Conservation (phyloP, 2,329 filamentous ascomycete species). For the Xylaria sp. region DNA sequence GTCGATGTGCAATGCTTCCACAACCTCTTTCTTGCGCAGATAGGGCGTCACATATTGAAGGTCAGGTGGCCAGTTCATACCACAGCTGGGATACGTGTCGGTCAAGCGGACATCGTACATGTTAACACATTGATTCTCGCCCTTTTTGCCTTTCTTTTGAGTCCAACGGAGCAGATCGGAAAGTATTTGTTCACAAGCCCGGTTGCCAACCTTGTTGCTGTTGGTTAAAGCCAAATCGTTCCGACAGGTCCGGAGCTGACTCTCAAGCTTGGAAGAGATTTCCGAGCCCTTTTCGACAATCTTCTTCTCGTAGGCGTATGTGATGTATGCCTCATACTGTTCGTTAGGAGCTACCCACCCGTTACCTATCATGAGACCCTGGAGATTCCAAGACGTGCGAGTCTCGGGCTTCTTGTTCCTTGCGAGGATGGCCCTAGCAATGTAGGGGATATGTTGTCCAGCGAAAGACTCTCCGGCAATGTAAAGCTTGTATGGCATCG, state of each 20-base stretch:
- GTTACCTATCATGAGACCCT: conserved; percentile 91
- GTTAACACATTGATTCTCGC: conserved; percentile 73
- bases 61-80: conserved; percentile 98
- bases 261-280: conserved; percentile 68
- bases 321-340: conserved; percentile 87
- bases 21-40: conserved; percentile 80
- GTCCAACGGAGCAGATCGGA: conserved; percentile 73
- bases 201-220: conserved; percentile 68
- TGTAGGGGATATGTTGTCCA: conserved; percentile 96
- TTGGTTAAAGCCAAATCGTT: conserved; percentile 59
- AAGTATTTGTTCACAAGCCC: conserved; percentile 77
- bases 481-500: conserved; percentile 69
- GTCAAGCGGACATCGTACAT: conserved; percentile 95
- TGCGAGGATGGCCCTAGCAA: conserved; percentile 86
- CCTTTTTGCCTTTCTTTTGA: conserved; percentile 54
- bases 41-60: conserved; percentile 79
- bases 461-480: conserved; percentile 96
- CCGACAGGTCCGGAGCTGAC: conserved; percentile 71
- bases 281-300: conserved; percentile 72
- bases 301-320: conserved; percentile 78
- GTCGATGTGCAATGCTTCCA: conserved; percentile 80
- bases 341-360: conserved; percentile 93
- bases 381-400: conserved; percentile 72
- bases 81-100: conserved; percentile 82
- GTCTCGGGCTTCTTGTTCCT: conserved; percentile 72